Evolutionary conservation across 2,329 filamentous ascomycete genomes (phyloP).

Genomic region (Colletotrichum sp.): DNA sequence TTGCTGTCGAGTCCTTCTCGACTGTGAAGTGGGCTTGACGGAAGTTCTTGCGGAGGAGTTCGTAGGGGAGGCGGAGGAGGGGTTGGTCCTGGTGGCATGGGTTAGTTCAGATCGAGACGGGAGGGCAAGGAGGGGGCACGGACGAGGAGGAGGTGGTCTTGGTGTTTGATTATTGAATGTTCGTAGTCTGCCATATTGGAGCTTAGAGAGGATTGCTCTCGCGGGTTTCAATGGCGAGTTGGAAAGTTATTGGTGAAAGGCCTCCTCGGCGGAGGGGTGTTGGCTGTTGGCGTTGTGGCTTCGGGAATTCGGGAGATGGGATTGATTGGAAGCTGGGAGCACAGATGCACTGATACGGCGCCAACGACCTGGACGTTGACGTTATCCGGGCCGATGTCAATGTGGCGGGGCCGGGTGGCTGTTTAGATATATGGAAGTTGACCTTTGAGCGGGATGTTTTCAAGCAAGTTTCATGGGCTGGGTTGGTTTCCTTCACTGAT

Average conservation of each 20-base stretch:
- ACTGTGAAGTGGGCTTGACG: conserved; percentile 80
- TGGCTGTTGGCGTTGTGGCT: neutral
- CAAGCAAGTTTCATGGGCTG: neutral
- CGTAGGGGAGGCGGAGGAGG: conserved; percentile 88
- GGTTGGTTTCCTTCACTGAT: neutral
- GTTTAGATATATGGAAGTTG: neutral
- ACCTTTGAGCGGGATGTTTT: neutral
- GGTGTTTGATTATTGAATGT: conserved; percentile 73
- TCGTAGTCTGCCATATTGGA: conserved; percentile 62
- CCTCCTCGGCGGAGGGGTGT: neutral
- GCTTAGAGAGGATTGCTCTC: neutral
- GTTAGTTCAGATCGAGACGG: neutral
- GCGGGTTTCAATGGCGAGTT: neutral
- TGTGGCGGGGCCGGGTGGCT: conserved; percentile 9
- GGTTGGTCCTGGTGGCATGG: conserved; percentile 76
- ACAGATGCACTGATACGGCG: conserved; percentile 8
- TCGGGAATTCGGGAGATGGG: neutral
- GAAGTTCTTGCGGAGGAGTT: conserved; percentile 93
- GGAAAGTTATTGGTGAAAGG: neutral
- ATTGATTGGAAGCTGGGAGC: conserved; percentile 1
- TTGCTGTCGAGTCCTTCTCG: conserved; percentile 70
- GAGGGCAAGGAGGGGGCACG: neutral
- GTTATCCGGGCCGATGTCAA: conserved; percentile 5
- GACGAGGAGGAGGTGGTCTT: conserved; percentile 78
- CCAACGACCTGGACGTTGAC: neutral